Evolutionary conservation across 2,329 filamentous ascomycete genomes (phyloP), one percentile per base, ranked within the genome.

Genomic region (Verticillium klebahnii): DNA sequence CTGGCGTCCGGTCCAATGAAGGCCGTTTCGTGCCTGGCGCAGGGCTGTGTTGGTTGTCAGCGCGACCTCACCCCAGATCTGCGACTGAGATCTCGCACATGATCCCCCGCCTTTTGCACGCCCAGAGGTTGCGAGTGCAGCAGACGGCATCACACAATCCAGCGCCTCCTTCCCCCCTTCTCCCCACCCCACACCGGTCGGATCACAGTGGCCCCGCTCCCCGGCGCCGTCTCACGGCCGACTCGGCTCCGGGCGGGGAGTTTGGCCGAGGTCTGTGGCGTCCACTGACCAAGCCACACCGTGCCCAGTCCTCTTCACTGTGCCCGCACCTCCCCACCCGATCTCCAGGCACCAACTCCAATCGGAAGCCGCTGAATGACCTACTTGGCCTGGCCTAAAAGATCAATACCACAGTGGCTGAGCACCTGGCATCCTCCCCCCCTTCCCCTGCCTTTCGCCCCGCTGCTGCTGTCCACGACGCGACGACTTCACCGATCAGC

Each of bases 251-350:
- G 40, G 39, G 29, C 45, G 45, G 23, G 45, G 45, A 52, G 45
- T 50, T 9, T 50, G n/a, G 45, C 45, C 45, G 45, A 12, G 12
- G 4, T 11, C 34, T 50, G 45, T 50, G 45, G 45, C 45, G n/a
- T 31, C 45, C 36, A 36, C 36, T 23, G 19, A 29, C 52, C 40
- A 29, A 55, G 36, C 39, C 60, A 37, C 54, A 57, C 37, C 17
- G 32, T 36, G 56, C 45, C 19, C 37, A 23, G 23, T n/a, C 34
- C 52, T n/a, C 31, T 14, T 50, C 55, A 32, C 40, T 57, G 45
- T n/a, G 31, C 60, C 55, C 54, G 52, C 58, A 32, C 61, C 63
- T 54, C 54, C 56, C 61, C n/a, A 23, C 39, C 61, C 39, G 57
- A 58, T 40, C 58, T 57, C 8, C 54, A 61, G 40, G 60, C 59